Evolutionary conservation across 129 eudicot genomes (phyloP), one percentile per base, ranked within the genome.

Genomic region (Lactuca sativa): DNA sequence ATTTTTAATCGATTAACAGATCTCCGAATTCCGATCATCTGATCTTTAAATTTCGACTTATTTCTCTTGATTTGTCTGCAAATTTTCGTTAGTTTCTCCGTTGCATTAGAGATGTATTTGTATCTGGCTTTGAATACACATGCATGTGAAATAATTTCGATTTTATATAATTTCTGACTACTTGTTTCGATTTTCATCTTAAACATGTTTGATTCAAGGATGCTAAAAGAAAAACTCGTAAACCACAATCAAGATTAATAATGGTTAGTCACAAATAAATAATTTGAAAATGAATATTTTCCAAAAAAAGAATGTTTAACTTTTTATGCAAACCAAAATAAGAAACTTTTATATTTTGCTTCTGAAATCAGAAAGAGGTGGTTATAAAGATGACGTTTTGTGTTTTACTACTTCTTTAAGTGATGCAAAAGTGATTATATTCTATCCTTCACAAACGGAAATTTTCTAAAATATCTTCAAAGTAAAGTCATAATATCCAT

Each of bases 11-110:
- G 55, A 56, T 21, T 30, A 8, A 18, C 11, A 12, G 30, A 69
- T 69, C 64, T 56, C 7, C 15, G 7, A 32, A 37, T 69, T 37
- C 2, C 36, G 37, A 17, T 34, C 34, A 6, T 63, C 32, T 62
- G 51, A 37, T 62, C 67, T 16, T 62, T n/a, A 14, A 37, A 38
- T 62, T 62, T 62, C 15, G 52, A 62, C 67, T 9, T 61, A 32
- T 38, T 38, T 62, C 31, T 12, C 52, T 38, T 47, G n/a, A 62
- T 62, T 38, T 37, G n/a, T 37, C 33, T 38, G 52, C 67, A 38
- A 7, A 62, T 38, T n/a, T 59, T 12, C 41, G 43, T 11, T 10
- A 12, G 41, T 3, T 43, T 43, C 13, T 9, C 2, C 14, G 14
- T 9, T 13, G 13, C 14, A 9, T 44, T 44, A 9, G 14, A 44